Conservation (phyloP, 2,329 filamentous ascomycete genomes). For the Huntiella bhutanensis region DNA sequence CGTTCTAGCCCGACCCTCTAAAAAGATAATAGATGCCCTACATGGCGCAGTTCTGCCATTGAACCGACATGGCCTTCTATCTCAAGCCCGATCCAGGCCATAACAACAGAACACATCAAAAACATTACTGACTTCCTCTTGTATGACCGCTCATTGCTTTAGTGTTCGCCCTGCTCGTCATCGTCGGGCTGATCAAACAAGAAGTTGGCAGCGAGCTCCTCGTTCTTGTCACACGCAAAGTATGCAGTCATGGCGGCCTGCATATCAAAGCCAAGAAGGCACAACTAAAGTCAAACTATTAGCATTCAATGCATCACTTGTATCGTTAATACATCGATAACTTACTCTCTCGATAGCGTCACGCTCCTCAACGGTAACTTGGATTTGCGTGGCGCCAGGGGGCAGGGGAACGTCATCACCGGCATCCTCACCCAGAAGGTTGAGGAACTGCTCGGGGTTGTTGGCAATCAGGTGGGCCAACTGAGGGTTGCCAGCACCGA, state of each 20-base stretch:
- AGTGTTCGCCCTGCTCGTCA: slow-evolving; percentile 30
- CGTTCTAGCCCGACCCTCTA: too few relatives aligned
- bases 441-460: slow-evolving; percentile 85
- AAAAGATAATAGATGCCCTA: too few relatives aligned
- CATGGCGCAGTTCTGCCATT: neutral
- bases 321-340: neutral
- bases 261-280: slow-evolving; percentile 78
- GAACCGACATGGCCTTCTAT: neutral
- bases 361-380: slow-evolving; percentile 86
- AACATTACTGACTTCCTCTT: neutral
- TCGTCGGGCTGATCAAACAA: slow-evolving; percentile 94
- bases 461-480: slow-evolving; percentile 80
- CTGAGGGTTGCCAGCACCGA: slow-evolving; percentile 85
- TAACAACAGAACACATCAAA: neutral
- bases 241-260: slow-evolving; percentile 94
- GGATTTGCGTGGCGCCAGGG: slow-evolving; percentile 73
- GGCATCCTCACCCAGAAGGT: slow-evolving; percentile 70
- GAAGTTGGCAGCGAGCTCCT: slow-evolving; percentile 95
- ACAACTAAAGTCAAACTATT: slow-evolving; percentile 38
- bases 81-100: neutral
- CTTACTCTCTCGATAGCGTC: slow-evolving; percentile 87
- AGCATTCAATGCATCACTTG: neutral
- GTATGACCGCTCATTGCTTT: neutral
- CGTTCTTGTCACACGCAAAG: slow-evolving; percentile 98
- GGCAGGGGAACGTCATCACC: slow-evolving; percentile 72